Conservation (phyloP, 805 yeast genomes). For the Ogataea wickerhamii region DNA sequence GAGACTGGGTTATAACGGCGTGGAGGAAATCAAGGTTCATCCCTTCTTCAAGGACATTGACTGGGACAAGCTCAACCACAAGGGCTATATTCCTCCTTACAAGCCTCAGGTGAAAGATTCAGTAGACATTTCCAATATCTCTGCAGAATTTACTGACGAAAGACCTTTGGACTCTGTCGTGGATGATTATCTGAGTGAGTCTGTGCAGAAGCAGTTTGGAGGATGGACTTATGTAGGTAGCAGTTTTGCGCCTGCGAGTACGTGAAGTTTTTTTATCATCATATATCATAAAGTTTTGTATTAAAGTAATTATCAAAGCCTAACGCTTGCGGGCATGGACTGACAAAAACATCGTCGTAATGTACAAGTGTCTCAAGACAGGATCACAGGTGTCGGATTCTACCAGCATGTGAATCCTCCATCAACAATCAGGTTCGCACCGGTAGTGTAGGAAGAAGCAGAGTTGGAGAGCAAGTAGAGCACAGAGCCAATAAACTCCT, state of each 20-base stretch:
- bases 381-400: too few relatives aligned
- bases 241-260: slow-evolving; percentile 24
- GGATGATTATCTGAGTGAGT: slow-evolving; percentile 84
- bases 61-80: slow-evolving; percentile 78
- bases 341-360: too few relatives aligned
- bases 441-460: slow-evolving; percentile 79
- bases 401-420: slow-evolving; percentile 88
- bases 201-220: slow-evolving; percentile 97
- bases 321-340: too few relatives aligned
- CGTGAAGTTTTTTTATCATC: too few relatives aligned
- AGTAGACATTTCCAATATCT: slow-evolving; percentile 90
- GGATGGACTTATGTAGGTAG: slow-evolving; percentile 95
- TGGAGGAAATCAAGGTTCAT: slow-evolving; percentile 79
- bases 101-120: slow-evolving; percentile 86
- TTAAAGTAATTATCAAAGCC: too few relatives aligned
- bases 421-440: slow-evolving; percentile 77
- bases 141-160: slow-evolving; percentile 86
- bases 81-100: slow-evolving; percentile 92
- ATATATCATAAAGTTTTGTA: too few relatives aligned
- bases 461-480: slow-evolving; percentile 67
- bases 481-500: slow-evolving; percentile 75
- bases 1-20: slow-evolving; percentile 76
- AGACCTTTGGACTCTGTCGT: slow-evolving; percentile 94
- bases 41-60: slow-evolving; percentile 85
- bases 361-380: too few relatives aligned